Conservation (phyloP, 1,284 basidiomycete species). For the Puccinia coronata region DNA sequence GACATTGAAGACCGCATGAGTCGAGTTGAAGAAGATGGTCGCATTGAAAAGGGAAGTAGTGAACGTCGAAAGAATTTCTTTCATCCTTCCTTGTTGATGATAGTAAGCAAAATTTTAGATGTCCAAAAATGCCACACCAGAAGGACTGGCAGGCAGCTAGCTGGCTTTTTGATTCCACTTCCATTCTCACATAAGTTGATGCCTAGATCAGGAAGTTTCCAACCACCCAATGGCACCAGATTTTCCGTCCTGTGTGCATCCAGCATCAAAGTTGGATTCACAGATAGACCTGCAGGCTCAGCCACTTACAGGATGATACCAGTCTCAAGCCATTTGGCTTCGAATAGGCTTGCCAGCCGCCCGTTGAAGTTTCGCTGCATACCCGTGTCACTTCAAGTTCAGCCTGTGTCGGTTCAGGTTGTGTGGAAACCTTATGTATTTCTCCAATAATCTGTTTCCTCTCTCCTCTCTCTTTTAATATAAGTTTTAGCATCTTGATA, state of each 20-base stretch:
- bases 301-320: not conserved
- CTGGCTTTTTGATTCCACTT: not conserved
- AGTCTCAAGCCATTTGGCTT: not conserved
- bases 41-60: conserved; percentile 24
- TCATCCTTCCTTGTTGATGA: not conserved
- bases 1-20: conserved; percentile 38
- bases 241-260: not conserved
- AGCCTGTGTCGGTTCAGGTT: too few species aligned
- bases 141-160: not conserved
- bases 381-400: too few species aligned
- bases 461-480: too few species aligned
- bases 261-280: not conserved
- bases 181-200: not conserved
- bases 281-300: not conserved
- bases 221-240: not conserved
- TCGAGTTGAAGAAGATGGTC: conserved; percentile 32
- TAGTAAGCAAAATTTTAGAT: not conserved
- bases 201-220: not conserved
- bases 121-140: not conserved
- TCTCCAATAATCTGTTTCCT: too few species aligned
- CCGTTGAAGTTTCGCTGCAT: too few species aligned
- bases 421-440: too few species aligned
- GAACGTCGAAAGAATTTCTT: not conserved
- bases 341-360: too few species aligned
- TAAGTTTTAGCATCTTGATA: too few species aligned